Evolutionary conservation across 345 rosid species (phyloP).

Genomic region (Moringa oleifera): DNA sequence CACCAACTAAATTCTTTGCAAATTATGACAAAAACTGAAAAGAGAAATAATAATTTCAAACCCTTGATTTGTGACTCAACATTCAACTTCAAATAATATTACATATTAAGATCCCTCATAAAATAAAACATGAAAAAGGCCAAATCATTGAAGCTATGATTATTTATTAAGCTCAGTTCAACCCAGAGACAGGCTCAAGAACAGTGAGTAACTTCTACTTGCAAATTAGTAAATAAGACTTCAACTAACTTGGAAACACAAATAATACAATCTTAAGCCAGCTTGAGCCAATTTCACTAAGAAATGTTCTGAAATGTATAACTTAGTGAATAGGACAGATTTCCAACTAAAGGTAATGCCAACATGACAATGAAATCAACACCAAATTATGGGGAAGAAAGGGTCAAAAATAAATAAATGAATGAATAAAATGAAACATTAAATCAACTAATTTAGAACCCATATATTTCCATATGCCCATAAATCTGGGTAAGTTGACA

Average conservation of each 20-base stretch:
- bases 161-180: not conserved
- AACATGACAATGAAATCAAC: not conserved
- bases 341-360: not conserved
- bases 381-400: not conserved
- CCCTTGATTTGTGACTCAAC: constrained; percentile 3
- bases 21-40: constrained; percentile 3
- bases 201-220: constrained; percentile 1
- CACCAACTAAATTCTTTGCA: not conserved
- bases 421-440: constrained; percentile 1
- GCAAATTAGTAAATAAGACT: not conserved
- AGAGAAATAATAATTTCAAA: not conserved
- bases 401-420: not conserved
- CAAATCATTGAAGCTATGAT: not conserved
- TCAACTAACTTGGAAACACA: not conserved
- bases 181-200: not conserved
- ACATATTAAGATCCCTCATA: not conserved
- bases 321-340: not conserved
- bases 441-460: not conserved
- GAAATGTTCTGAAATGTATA: not conserved
- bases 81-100: not conserved
- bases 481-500: not conserved
- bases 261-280: not conserved
- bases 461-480: not conserved
- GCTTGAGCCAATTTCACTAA: constrained; percentile 5
- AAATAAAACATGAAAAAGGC: not conserved